Base-by-base conservation (phyloP, 78 protist genomes). In the Dictyostelium brefeldianum region DNA sequence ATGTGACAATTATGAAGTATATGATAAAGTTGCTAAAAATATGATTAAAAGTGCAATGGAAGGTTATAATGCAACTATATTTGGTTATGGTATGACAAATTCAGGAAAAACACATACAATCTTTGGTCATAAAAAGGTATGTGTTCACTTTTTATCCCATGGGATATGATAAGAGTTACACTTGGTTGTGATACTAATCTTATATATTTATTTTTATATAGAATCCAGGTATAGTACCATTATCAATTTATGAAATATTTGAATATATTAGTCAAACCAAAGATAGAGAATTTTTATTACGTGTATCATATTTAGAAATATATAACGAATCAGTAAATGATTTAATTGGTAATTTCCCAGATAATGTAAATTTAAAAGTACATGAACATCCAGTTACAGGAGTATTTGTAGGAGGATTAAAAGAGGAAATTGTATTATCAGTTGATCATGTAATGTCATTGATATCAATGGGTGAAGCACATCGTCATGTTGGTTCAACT, bases 251-350 rank as follows among this genome's bases (percentile, higher is more conserved):
- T 31, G 95, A 90, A 36, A 67, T 90, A 11, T 90, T 90, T 46
- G 8, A 36, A 22, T 90, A 27, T 53, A 90, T 90, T 41, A 80
- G 69, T 41, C 36, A 78, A 47, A 18, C 84, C 7, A 48, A 54
- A 56, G 89, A 94, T 0, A 80, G 96, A 41, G 96, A 91, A 31
- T 97, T 90, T 41, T 57, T 87, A 20, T 77, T 97, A 25, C 83
- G 97, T 17, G 96, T 97, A 20, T 83, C 96, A 0, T 97, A 95
- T 80, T 7, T 97, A 70, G 98, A 97, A 50, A 95, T 97, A 22
- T 97, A 97, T 59, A 97, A 97, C 47, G 98, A 97, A 41, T 50
- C 56, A 11, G 84, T 96, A 8, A 79, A 93, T 0, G 98, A 96
- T 67, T 57, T 96, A 78, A 70, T 96, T 48, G 83, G 83, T 29